A percentile compares a stretch with the other conserved stretches of the same genome.
These are phyloP conservation scores for Ciborinia camelliae DNA, from an alignment of 2,329 filamentous ascomycete genomes.

Conservation along the genomic window DNA sequence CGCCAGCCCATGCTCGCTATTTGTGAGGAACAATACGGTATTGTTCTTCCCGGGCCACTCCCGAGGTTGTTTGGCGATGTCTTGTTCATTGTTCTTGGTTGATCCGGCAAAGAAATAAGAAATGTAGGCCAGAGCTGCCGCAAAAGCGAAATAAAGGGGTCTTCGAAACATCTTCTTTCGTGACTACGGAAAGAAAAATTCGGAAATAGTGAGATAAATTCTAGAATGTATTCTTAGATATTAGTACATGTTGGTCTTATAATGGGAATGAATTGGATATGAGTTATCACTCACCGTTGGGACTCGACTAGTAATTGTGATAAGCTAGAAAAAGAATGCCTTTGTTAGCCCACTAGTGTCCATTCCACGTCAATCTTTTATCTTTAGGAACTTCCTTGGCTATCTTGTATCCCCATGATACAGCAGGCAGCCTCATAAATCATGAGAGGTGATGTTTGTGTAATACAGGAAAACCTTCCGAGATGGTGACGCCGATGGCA, in stretches of 20 bases:
- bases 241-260: background rate
- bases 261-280: background rate
- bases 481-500: too few relatives aligned
- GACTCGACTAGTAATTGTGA: background rate
- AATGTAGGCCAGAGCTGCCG: background rate
- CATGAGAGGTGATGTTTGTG: background rate
- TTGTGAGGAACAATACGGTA: conserved; percentile 43
- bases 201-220: background rate
- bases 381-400: too few relatives aligned
- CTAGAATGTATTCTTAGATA: background rate
- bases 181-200: background rate
- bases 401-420: background rate
- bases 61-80: background rate
- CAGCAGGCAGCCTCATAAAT: too few relatives aligned
- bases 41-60: conserved; percentile 17
- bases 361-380: too few relatives aligned
- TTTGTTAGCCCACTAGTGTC: too few relatives aligned
- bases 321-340: too few relatives aligned
- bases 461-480: too few relatives aligned
- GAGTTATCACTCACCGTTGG: background rate
- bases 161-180: background rate
- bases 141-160: background rate
- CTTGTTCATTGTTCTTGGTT: background rate
- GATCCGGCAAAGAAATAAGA: background rate
- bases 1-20: conserved; percentile 44